Base-by-base conservation (phyloP, 164 flowering plant species). In the Amborella trichopoda region DNA sequence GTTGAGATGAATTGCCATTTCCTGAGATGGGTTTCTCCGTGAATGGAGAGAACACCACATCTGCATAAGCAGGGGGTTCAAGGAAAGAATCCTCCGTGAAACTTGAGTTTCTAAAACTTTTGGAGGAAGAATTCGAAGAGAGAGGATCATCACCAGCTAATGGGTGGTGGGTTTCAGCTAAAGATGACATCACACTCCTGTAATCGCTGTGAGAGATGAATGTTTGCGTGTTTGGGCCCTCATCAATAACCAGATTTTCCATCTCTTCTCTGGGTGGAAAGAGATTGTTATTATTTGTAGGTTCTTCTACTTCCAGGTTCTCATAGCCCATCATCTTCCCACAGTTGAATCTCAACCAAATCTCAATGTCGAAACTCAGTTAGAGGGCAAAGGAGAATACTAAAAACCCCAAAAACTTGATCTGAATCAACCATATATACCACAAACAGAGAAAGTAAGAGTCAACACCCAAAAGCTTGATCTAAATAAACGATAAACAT, bases 261-360 rank as follows among this genome's bases (percentile, higher is more conserved):
- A 82, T 76, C 17, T 75, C 85, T 25, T 78, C 88, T 28, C 66
- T 61, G 23, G 87, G 65, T n/a, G 76, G 62, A 55, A 53, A 49
- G 26, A 70, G 62, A 12, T 66, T 72, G 41, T 72, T 68, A 46
- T 64, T 77, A n/a, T n/a, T n/a, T n/a, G n/a, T n/a, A n/a, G 41
- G 8, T 41, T 75, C 73, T 32, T 48, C 60, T 48, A 64, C 70
- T 48, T 72, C 21, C 12, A 33, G 70, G 52, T 63, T 75, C 56
- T 77, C 83, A 23, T 73, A 63, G 26, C 81, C 81, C 86, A 81
- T 81, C 89, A 81, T 83, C 40, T 56, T 66, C n/a, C n/a, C n/a
- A n/a, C n/a, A n/a, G n/a, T n/a, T n/a, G n/a, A n/a, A n/a, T n/a
- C n/a, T n/a, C n/a, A n/a, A n/a, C n/a, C n/a, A n/a, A n/a, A n/a